Evolutionary conservation across 1,284 basidiomycete species (phyloP), one percentile per base, ranked within the genome.

Genomic region (Ganoderma meredithae): DNA sequence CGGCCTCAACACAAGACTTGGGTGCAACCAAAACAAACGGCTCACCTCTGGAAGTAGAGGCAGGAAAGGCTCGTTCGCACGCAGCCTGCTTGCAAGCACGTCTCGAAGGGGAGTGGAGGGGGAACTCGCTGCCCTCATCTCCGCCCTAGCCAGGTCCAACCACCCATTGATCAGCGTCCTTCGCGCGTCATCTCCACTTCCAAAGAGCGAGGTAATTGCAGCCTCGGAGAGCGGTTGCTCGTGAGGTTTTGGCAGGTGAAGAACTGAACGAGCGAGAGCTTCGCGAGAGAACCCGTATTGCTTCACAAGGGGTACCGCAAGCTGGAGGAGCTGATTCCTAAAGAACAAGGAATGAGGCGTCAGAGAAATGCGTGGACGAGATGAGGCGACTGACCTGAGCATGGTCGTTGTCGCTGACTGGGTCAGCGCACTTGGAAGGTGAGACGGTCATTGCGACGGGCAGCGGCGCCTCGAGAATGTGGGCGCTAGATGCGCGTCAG

Each of bases 161-260:
- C 93, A 95, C 1, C 88, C 90, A 8, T 83, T 77, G 52, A 94
- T 83, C n/a, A 95, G 82, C 3, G 85, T 85, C 63, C 85, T 83
- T 17, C 88, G 81, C 0, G 93, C 91, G 47, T 85, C 79, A 62
- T 91, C 86, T 25, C 90, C 92, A n/a, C 76, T 70, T 3, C 93
- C 93, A 79, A 94, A 95, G 2, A 95, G 81, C 5, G 90, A 83
- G 4, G 89, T 86, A n/a, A 95, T 85, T 0, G 91, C 88, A 0
- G 83, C 80, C 64, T 94, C 91, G 0, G 89, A 85, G 13, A 95
- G 85, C 5, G 91, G 90, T 69, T 85, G 80, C 1, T 82, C 27
- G 73, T 89, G 88, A 7, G 85, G 82, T 49, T 78, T 71, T 7
- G 88, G 84, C 1, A 90, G 80, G 3, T 81, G 76, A 8, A 92